Evolutionary conservation across 495 filamentous ascomycete species (phyloP).

Genomic region (Trichoderma orchidacearum): DNA sequence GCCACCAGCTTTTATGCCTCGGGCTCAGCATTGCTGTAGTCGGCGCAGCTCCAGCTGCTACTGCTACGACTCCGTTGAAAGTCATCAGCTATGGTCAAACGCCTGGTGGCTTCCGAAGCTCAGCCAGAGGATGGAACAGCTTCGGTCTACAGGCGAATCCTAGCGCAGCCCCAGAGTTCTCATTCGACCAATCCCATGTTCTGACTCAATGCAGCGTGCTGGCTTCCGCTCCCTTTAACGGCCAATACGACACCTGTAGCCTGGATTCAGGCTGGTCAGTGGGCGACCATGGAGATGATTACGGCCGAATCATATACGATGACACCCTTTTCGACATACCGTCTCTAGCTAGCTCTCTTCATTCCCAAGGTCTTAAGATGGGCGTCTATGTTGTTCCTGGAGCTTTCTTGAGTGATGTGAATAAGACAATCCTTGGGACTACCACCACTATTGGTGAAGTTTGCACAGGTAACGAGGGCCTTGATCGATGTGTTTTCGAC

Average conservation of each 20-base stretch:
- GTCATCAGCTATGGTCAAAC: neutral
- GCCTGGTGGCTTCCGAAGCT: neutral
- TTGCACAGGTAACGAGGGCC: conserved; percentile 11
- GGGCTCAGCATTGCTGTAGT: neutral
- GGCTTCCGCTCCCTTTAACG: neutral
- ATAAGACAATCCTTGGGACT: conserved; percentile 13
- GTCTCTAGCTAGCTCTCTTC: conserved; percentile 10
- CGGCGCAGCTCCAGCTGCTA: neutral
- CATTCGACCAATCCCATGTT: neutral
- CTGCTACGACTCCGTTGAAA: neutral
- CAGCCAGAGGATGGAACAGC: neutral
- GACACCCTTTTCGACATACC: conserved; percentile 9
- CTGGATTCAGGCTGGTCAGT: conserved; percentile 17
- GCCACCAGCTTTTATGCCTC: neutral
- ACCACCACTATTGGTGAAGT: conserved; percentile 11
- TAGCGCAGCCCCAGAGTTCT: neutral
- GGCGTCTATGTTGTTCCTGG: conserved; percentile 18
- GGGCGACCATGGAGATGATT: conserved; percentile 13
- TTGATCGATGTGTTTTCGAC: conserved; percentile 13
- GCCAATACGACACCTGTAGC: conserved; percentile 5
- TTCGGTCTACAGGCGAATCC: neutral
- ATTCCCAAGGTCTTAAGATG: conserved; percentile 12
- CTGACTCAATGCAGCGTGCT: neutral
- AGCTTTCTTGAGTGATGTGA: conserved; percentile 10
- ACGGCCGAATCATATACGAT: conserved; percentile 13